These are phyloP conservation scores for Ustanciosporium gigantosporum DNA, from an alignment of 1,284 basidiomycete genomes.

Conservation along the genomic window DNA sequence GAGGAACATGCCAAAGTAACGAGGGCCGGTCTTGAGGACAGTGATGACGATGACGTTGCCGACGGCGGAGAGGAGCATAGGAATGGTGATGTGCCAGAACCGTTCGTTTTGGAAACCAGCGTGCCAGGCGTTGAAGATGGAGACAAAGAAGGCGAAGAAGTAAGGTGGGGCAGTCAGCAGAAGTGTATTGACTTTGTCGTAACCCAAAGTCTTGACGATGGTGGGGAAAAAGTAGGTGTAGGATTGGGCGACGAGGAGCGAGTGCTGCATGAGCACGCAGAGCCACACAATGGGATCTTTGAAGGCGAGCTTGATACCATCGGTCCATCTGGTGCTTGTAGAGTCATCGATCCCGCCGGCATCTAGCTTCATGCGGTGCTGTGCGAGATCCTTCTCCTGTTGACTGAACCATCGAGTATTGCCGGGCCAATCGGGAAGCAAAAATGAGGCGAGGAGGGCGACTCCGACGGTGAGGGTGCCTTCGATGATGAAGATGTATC, in stretches of 20 bases:
- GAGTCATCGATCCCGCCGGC: slow-evolving; percentile 5
- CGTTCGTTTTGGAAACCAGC: slow-evolving; percentile 62
- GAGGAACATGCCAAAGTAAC: slow-evolving; percentile 65
- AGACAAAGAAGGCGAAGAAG: slow-evolving; percentile 12
- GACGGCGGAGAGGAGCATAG: slow-evolving; percentile 19
- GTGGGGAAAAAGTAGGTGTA: slow-evolving; percentile 50
- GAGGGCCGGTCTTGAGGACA: slow-evolving; percentile 58
- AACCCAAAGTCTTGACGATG: slow-evolving; percentile 35
- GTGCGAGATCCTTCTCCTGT: slow-evolving; percentile 11
- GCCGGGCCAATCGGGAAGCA: slow-evolving; percentile 27
- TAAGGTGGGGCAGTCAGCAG: slow-evolving; percentile 32
- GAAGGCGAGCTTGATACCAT: slow-evolving; percentile 62
- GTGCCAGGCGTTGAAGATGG: slow-evolving; percentile 42
- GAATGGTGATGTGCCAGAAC: slow-evolving; percentile 61
- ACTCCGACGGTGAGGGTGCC: slow-evolving; percentile 15
- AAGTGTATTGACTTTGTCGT: slow-evolving; percentile 30
- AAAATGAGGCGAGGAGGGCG: slow-evolving; percentile 8
- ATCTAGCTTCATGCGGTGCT: slow-evolving; percentile 11
- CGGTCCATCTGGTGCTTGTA: slow-evolving; percentile 58
- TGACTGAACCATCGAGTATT: slow-evolving; percentile 28
- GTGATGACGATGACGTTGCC: slow-evolving; percentile 63
- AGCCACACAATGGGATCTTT: slow-evolving; percentile 61
- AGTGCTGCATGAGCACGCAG: slow-evolving; percentile 61
- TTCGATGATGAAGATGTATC: slow-evolving; percentile 33
- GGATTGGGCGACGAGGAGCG: slow-evolving; percentile 49